phyloP scores from a whole-genome alignment of 140 eudicot genomes.

The Ambrosia hybrid region DNA sequence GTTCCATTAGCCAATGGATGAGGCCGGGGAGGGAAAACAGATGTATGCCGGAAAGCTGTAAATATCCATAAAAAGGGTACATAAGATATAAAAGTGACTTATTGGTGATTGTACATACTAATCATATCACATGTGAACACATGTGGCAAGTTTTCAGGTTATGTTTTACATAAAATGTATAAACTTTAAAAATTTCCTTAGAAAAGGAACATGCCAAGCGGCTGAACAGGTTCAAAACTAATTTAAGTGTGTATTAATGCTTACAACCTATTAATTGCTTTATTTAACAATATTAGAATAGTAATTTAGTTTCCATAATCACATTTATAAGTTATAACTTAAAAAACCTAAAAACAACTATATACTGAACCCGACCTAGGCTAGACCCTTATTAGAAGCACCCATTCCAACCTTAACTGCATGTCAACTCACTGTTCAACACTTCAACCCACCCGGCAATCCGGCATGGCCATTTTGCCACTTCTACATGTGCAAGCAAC shows the following conservation, averaged over 20 bases:
- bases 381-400: no score
- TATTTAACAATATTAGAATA: not conserved
- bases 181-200: not conserved
- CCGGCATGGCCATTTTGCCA: no score
- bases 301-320: no score
- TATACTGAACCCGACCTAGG: no score
- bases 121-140: slow-evolving; percentile 9
- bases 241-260: not conserved
- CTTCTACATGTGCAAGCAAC: no score
- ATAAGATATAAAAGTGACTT: slow-evolving; percentile 10
- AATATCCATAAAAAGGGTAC: not conserved
- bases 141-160: slow-evolving; percentile 1
- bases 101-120: not conserved
- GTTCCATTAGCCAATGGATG: slow-evolving; percentile 66
- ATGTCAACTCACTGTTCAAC: no score
- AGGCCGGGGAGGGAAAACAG: slow-evolving; percentile 79
- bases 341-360: no score
- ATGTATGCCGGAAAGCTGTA: slow-evolving; percentile 86
- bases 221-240: not conserved
- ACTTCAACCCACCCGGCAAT: no score
- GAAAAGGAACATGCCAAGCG: not conserved
- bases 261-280: not conserved
- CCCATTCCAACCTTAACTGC: no score
- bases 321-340: no score
- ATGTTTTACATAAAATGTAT: not conserved